Conservation (phyloP, 495 filamentous ascomycete genomes). For the Podospora didyma region DNA sequence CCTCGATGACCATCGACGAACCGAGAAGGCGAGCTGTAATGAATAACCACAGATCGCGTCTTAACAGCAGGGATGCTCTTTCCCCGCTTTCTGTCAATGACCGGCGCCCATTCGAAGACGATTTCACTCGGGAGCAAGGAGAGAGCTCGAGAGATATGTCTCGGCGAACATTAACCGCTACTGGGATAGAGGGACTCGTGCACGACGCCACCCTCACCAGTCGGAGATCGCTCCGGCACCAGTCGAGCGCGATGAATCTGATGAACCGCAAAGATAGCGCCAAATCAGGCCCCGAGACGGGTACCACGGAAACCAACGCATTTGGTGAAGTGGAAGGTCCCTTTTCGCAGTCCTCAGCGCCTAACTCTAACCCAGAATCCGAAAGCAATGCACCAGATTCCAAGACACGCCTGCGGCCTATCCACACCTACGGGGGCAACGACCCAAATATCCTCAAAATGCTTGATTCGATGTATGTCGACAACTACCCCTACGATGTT, state of each 20-base stretch:
- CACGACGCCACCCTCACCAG: slow-evolving; percentile 39
- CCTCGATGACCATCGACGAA: slow-evolving; percentile 82
- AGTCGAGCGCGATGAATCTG: slow-evolving; percentile 77
- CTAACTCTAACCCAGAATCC: slow-evolving; percentile 20
- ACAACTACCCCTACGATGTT: slow-evolving; percentile 83
- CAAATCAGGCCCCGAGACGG: slow-evolving; percentile 80
- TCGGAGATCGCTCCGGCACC: slow-evolving; percentile 49
- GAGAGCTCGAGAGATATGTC: slow-evolving; percentile 26
- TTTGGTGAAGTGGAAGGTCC: slow-evolving; percentile 83
- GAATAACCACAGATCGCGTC: slow-evolving; percentile 47
- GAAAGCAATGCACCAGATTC: slow-evolving; percentile 32
- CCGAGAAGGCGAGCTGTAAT: slow-evolving; percentile 54
- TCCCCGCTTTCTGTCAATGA: slow-evolving; percentile 35
- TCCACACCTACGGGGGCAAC: slow-evolving; percentile 79
- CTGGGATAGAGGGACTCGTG: slow-evolving; percentile 26
- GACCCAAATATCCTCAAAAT: slow-evolving; percentile 84
- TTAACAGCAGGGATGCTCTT: slow-evolving; percentile 36
- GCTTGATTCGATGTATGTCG: slow-evolving; percentile 82
- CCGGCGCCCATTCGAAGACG: slow-evolving; percentile 24
- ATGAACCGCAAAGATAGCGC: slow-evolving; percentile 71
- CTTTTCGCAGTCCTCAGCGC: slow-evolving; percentile 40
- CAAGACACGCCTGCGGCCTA: slow-evolving; percentile 31
- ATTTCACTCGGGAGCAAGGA: slow-evolving; percentile 18
- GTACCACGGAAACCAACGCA: slow-evolving; percentile 72
- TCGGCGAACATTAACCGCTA: slow-evolving; percentile 24